A percentile compares a stretch with the other conserved stretches of the same genome.
Evolutionary conservation across 2,329 filamentous ascomycete genomes (phyloP).

Genomic region (Blumeria hordei): DNA sequence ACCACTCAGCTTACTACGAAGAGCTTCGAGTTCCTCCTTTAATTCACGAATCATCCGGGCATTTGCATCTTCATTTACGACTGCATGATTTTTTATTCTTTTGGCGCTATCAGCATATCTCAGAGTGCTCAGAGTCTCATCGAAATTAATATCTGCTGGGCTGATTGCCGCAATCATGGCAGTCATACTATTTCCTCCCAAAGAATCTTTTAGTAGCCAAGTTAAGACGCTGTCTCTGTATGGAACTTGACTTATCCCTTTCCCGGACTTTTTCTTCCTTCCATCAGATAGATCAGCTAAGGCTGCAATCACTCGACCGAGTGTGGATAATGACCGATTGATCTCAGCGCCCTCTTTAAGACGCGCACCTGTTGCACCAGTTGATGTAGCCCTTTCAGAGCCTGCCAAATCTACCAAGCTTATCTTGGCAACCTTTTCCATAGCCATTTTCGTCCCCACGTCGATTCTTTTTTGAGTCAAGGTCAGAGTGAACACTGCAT

Average conservation of each 20-base stretch:
- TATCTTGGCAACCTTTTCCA: slow-evolving; percentile 95
- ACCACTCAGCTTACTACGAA: slow-evolving; percentile 64
- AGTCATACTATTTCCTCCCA: slow-evolving; percentile 97
- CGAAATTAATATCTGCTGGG: slow-evolving; percentile 95
- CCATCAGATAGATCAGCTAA: slow-evolving; percentile 73
- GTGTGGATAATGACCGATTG: slow-evolving; percentile 84
- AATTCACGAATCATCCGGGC: slow-evolving; percentile 95
- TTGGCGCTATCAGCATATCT: slow-evolving; percentile 95
- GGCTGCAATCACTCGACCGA: slow-evolving; percentile 91
- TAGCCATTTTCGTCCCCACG: slow-evolving; percentile 80
- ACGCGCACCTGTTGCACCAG: slow-evolving; percentile 81
- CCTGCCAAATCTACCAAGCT: slow-evolving; percentile 93
- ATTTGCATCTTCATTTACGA: slow-evolving; percentile 97
- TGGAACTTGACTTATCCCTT: slow-evolving; percentile 50
- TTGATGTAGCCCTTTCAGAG: slow-evolving; percentile 91
- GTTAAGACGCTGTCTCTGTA: slow-evolving; percentile 94
- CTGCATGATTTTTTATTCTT: slow-evolving; percentile 98
- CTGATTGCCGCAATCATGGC: slow-evolving; percentile 99
- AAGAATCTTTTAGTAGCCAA: slow-evolving; percentile 87
- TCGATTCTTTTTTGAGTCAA: slow-evolving; percentile 86
- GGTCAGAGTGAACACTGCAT: slow-evolving; percentile 92
- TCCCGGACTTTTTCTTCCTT: slow-evolving; percentile 55
- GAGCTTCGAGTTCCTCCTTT: slow-evolving; percentile 73
- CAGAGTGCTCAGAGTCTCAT: slow-evolving; percentile 86
- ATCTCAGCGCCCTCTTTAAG: slow-evolving; percentile 97